Percentiles rank a stretch among this genome's conserved stretches.
Conservation (phyloP, 2,329 filamentous ascomycete genomes). For the Penicillium verrucosum region DNA sequence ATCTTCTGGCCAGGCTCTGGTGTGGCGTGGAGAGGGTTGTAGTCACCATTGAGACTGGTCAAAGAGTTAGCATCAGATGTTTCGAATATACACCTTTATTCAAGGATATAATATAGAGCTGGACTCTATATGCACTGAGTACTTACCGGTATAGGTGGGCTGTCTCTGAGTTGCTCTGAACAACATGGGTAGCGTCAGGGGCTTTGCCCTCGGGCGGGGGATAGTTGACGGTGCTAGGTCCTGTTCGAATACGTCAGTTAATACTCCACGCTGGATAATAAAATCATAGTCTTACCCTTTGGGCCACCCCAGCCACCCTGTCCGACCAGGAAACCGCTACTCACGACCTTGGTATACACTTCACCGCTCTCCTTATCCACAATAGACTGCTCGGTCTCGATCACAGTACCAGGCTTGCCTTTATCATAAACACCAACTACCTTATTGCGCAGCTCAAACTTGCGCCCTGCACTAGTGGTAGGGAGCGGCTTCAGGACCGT, state of each 20-base stretch:
- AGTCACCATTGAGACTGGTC: conserved; percentile 78
- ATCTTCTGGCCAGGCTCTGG: conserved; percentile 82
- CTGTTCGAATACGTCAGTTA: conserved; percentile 21
- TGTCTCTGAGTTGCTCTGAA: conserved; percentile 69
- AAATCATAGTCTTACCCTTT: conserved; percentile 58
- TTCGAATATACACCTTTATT: background rate
- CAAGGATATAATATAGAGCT: background rate
- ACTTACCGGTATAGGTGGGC: conserved; percentile 67
- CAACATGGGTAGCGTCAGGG: conserved; percentile 67
- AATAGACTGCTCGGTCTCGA: conserved; percentile 74
- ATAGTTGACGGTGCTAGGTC: conserved; percentile 71
- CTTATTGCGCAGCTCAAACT: conserved; percentile 73
- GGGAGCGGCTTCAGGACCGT: conserved; percentile 75
- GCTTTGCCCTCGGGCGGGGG: conserved; percentile 68
- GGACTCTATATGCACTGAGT: background rate
- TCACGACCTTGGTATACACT: conserved; percentile 66
- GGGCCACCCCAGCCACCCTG: conserved; percentile 85
- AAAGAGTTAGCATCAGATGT: conserved; percentile 5
- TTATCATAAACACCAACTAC: conserved; percentile 88
- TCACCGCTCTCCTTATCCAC: conserved; percentile 68
- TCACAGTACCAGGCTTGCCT: conserved; percentile 75
- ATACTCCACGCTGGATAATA: background rate
- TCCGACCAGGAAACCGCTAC: conserved; percentile 74
- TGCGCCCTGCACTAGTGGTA: conserved; percentile 64
- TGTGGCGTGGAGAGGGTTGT: conserved; percentile 87